A percentile compares a stretch with the other conserved stretches of the same genome.
Conservation (phyloP, 306 rosid species). For the Inga laurina region DNA sequence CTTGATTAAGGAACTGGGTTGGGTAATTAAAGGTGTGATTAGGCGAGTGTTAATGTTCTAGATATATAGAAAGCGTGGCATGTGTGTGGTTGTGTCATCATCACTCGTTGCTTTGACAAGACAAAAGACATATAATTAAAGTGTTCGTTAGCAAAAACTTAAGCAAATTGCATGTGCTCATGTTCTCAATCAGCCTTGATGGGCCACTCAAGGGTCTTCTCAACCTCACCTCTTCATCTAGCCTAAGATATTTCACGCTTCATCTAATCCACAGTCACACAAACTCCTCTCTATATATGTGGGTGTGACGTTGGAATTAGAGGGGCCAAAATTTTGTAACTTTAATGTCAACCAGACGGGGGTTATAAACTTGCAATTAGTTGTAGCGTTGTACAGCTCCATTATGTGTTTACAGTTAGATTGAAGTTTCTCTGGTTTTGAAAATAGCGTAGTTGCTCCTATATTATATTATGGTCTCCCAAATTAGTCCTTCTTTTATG, state of each 20-base stretch:
- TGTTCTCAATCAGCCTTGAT: slow-evolving; percentile 61
- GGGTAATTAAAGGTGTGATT: background rate
- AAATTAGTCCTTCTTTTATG: background rate
- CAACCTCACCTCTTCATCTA: slow-evolving; percentile 26
- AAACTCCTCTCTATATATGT: background rate
- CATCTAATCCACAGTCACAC: background rate
- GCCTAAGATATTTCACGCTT: slow-evolving; percentile 8
- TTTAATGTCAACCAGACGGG: background rate
- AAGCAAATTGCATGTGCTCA: slow-evolving; percentile 72
- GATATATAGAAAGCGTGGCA: slow-evolving; percentile 42
- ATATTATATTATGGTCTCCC: background rate
- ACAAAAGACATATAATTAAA: slow-evolving; percentile 52
- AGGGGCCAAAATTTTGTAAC: background rate
- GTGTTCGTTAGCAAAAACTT: slow-evolving; percentile 48
- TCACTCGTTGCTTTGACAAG: slow-evolving; percentile 50
- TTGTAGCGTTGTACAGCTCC: background rate
- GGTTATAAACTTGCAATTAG: background rate
- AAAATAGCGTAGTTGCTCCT: background rate
- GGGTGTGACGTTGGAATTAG: background rate
- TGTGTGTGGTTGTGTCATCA: slow-evolving; percentile 46
- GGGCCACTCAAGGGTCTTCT: slow-evolving; percentile 77
- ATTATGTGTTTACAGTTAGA: background rate
- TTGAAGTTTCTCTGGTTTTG: background rate
- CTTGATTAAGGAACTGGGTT: background rate
- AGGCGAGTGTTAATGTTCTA: slow-evolving; percentile 49